Conservation (phyloP, 169 alveolate genomes). For the Cryptosporidium andersoni region DNA sequence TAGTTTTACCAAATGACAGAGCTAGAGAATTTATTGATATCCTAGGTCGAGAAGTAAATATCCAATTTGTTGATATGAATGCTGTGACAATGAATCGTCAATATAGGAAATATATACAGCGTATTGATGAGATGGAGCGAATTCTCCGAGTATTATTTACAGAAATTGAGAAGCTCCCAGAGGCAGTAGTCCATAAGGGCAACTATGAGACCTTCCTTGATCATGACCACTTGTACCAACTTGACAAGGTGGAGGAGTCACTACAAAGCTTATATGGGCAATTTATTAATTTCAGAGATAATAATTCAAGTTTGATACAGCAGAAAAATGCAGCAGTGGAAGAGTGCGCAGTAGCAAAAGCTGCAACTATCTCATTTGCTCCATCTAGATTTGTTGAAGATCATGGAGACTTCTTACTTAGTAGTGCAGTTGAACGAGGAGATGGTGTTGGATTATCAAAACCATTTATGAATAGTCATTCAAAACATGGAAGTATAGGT, state of each 20-base stretch:
- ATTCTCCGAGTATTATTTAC: constrained; percentile 83
- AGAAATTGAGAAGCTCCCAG: constrained; percentile 82
- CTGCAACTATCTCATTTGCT: constrained; percentile 75
- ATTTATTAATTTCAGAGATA: constrained; percentile 85
- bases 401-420: constrained; percentile 31
- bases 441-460: constrained; percentile 51
- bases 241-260: constrained; percentile 88
- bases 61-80: constrained; percentile 88
- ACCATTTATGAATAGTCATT: constrained; percentile 32
- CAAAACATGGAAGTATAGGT: constrained; percentile 56
- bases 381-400: constrained; percentile 16
- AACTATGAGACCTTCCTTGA: constrained; percentile 82
- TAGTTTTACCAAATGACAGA: constrained; percentile 90
- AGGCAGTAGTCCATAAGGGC: constrained; percentile 76
- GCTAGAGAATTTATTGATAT: constrained; percentile 88
- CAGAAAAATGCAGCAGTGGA: constrained; percentile 86
- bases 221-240: constrained; percentile 81
- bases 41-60: constrained; percentile 84
- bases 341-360: constrained; percentile 78
- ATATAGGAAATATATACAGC: constrained; percentile 87
- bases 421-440: constrained; percentile 62
- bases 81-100: constrained; percentile 85
- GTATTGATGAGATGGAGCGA: constrained; percentile 92
- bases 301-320: constrained; percentile 79
- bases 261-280: constrained; percentile 86